Conservation (phyloP, 78 protist species). For the Dictyostelium brefeldianum region DNA sequence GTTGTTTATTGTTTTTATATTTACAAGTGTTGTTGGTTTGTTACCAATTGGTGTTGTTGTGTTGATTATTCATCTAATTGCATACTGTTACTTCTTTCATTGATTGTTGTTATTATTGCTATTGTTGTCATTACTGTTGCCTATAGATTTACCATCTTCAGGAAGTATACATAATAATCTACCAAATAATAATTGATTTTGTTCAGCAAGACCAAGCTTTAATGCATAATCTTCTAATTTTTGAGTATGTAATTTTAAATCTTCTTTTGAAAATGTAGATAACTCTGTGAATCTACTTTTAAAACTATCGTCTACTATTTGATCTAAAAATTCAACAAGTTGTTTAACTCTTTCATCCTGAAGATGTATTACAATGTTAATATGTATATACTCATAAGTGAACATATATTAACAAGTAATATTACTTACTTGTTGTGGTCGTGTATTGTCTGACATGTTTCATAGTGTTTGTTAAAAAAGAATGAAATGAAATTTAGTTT, state of each 20-base stretch:
- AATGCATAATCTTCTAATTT: constrained; percentile 62
- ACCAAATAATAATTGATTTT: constrained; percentile 24
- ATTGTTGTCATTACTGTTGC: neutral
- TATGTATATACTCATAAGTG: neutral
- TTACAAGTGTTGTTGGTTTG: neutral
- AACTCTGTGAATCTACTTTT: constrained; percentile 36
- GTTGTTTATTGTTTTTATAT: neutral
- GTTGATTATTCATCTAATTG: neutral
- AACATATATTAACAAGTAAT: neutral
- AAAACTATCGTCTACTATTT: constrained; percentile 26
- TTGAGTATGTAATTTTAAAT: constrained; percentile 20
- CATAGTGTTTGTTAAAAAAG: neutral
- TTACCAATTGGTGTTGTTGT: neutral
- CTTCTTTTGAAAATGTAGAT: constrained; percentile 29
- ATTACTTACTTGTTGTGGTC: neutral
- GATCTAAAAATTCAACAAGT: constrained; percentile 73
- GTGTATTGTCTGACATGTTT: neutral
- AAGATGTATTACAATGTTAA: no score
- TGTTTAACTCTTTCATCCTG: constrained; percentile 47
- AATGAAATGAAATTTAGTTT: neutral
- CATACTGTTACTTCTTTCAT: no score
- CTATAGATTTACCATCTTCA: neutral
- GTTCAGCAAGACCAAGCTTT: constrained; percentile 43
- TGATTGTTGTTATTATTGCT: neutral
- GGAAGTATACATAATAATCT: constrained; percentile 9